Evolutionary conservation across 2,329 filamentous ascomycete genomes (phyloP).

Genomic region (Paecilomyces dactylethromorphus): DNA sequence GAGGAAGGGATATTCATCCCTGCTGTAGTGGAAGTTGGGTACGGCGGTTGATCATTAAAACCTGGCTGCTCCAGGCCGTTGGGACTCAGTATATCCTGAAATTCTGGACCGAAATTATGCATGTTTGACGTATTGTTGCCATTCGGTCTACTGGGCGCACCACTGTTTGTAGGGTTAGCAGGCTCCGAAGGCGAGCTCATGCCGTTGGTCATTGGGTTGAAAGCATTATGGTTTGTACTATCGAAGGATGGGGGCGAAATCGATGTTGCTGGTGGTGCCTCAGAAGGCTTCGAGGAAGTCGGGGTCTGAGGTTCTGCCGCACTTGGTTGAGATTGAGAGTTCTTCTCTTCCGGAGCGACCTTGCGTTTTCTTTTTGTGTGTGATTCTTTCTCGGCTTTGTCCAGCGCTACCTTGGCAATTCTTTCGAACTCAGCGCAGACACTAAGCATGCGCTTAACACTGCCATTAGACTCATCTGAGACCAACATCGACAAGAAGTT

Average conservation of each 20-base stretch:
- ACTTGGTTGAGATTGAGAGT: constrained; percentile 15
- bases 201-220: constrained; percentile 10
- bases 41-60: constrained; percentile 24
- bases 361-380: constrained; percentile 79
- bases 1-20: constrained; percentile 33
- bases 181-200: constrained; percentile 19
- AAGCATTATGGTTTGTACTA: constrained; percentile 10
- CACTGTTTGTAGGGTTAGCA: constrained; percentile 14
- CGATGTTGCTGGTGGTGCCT: constrained; percentile 10
- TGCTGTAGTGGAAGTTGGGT: constrained; percentile 21
- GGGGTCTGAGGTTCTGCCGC: constrained; percentile 8
- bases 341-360: constrained; percentile 48
- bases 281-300: constrained; percentile 21
- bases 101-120: constrained; percentile 26
- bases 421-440: constrained; percentile 96
- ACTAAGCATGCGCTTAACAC: constrained; percentile 86
- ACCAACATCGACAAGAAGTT: constrained; percentile 84
- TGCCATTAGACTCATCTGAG: constrained; percentile 82
- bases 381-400: constrained; percentile 83
- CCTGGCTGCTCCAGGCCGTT: constrained; percentile 24
- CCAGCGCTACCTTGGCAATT: constrained; percentile 83
- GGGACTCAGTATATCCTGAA: constrained; percentile 31
- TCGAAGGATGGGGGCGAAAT: constrained; percentile 19
- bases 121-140: constrained; percentile 19
- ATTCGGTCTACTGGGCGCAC: constrained; percentile 16